Percentiles rank a stretch among this genome's conserved stretches.
Conservation (phyloP, 164 flowering plant species). For the Aristolochia californica region DNA sequence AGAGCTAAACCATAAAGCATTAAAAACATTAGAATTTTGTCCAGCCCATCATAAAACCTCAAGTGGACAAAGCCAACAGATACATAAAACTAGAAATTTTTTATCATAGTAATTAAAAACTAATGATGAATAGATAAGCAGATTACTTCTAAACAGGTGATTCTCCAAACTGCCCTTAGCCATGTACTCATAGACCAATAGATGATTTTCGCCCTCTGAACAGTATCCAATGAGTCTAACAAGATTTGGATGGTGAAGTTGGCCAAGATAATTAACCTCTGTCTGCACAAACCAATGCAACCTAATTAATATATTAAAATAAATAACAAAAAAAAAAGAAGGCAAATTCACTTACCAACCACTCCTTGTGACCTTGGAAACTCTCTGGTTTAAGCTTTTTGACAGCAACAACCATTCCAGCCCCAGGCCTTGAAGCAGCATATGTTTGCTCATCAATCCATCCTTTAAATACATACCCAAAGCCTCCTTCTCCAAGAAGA, state of each 20-base stretch:
- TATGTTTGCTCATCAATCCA: conserved; percentile 76
- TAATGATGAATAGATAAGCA: too few species aligned
- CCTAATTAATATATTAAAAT: not conserved
- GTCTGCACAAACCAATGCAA: conserved; percentile 35
- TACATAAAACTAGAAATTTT: not conserved
- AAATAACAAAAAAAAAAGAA: not conserved
- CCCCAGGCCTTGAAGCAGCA: conserved; percentile 57
- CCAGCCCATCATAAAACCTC: not conserved
- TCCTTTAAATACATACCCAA: conserved; percentile 83
- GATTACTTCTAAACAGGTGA: conserved; percentile 82
- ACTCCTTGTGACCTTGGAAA: conserved; percentile 65
- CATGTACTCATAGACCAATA: conserved; percentile 92
- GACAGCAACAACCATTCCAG: conserved; percentile 73
- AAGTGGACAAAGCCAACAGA: not conserved
- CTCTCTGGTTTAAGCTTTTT: conserved; percentile 85
- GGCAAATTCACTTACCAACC: conserved; percentile 15
- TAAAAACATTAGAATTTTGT: too few species aligned
- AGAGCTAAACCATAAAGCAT: too few species aligned
- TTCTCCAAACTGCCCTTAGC: conserved; percentile 92
- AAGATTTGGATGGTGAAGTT: conserved; percentile 79
- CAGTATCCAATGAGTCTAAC: conserved; percentile 91
- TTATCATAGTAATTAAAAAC: not conserved
- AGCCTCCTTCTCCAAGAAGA: conserved; percentile 89
- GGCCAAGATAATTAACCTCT: conserved; percentile 80
- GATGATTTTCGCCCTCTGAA: conserved; percentile 64